Conservation (phyloP, 495 filamentous ascomycete species). For the Penicillium robsamsonii region DNA sequence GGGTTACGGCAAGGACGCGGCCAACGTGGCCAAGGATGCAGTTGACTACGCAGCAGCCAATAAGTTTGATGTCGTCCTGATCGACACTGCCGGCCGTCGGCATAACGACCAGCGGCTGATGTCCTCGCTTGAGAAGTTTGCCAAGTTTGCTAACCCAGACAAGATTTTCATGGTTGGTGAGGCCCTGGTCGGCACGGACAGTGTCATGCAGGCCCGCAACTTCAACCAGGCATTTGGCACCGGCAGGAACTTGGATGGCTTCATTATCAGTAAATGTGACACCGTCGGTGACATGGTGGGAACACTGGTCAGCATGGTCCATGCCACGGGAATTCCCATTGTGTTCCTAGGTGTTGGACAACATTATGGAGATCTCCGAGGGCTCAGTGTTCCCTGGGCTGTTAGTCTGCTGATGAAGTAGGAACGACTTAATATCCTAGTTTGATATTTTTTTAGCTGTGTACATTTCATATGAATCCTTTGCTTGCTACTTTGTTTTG, state of each 20-base stretch:
- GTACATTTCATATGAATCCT: not conserved
- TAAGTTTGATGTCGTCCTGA: slow-evolving; percentile 88
- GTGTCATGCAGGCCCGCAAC: slow-evolving; percentile 89
- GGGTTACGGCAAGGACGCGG: slow-evolving; percentile 96
- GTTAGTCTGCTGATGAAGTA: slow-evolving; percentile 73
- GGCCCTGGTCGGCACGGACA: slow-evolving; percentile 91
- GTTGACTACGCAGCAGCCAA: slow-evolving; percentile 72
- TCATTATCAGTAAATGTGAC: slow-evolving; percentile 98
- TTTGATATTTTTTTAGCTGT: not conserved
- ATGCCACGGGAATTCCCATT: slow-evolving; percentile 93
- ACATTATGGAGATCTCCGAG: slow-evolving; percentile 93
- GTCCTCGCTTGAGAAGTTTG: slow-evolving; percentile 94
- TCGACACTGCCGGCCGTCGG: slow-evolving; percentile 90
- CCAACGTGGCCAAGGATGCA: slow-evolving; percentile 90
- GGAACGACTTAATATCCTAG: slow-evolving; percentile 13
- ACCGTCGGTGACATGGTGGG: slow-evolving; percentile 99
- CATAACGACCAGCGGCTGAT: slow-evolving; percentile 96
- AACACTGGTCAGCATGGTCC: slow-evolving; percentile 93
- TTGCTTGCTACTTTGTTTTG: not conserved
- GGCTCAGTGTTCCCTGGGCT: slow-evolving; percentile 88
- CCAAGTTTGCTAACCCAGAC: slow-evolving; percentile 89
- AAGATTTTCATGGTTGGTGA: slow-evolving; percentile 99
- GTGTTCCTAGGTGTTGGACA: slow-evolving; percentile 93
- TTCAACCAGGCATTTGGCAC: slow-evolving; percentile 91
- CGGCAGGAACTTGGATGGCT: slow-evolving; percentile 79